Evolutionary conservation across 345 rosid genomes (phyloP).

Genomic region (Cardamine resedifolia): DNA sequence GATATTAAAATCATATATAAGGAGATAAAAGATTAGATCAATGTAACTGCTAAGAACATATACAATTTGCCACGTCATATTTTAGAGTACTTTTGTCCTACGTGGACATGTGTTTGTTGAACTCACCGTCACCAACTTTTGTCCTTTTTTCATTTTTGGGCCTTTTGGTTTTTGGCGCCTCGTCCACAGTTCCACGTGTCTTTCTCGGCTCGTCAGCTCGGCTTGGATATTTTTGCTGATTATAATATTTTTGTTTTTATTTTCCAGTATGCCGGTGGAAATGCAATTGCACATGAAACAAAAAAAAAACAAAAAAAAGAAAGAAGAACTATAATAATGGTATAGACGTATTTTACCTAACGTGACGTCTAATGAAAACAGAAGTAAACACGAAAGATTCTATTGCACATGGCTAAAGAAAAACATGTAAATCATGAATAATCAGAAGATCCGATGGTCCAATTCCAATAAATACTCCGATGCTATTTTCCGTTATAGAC

Average conservation of each 20-base stretch:
- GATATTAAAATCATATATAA: slow-evolving; percentile 21
- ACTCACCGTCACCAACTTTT: slow-evolving; percentile 33
- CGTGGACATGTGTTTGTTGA: slow-evolving; percentile 40
- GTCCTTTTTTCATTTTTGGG: slow-evolving; percentile 5
- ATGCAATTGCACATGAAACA: background rate
- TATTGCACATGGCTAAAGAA: background rate
- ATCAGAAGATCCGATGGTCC: background rate
- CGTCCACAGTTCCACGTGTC: slow-evolving; percentile 1
- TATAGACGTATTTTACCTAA: background rate
- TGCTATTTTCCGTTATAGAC: background rate
- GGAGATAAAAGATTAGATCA: slow-evolving; percentile 13
- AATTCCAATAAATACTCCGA: too few species aligned
- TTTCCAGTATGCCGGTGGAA: slow-evolving; percentile 11
- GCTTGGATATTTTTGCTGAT: slow-evolving; percentile 13
- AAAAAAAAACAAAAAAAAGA: too few species aligned
- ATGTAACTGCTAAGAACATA: slow-evolving; percentile 6
- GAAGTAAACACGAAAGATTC: slow-evolving; percentile 7
- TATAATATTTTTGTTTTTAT: background rate
- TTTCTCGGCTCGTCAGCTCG: slow-evolving; percentile 16
- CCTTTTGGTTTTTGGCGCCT: background rate
- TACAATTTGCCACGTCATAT: slow-evolving; percentile 23
- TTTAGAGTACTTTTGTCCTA: slow-evolving; percentile 12
- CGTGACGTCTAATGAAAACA: slow-evolving; percentile 24
- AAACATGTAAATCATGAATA: slow-evolving; percentile 14
- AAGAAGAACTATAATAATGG: background rate